phyloP scores from a whole-genome alignment of 805 yeast genomes.

The Wickerhamomyces chaumierensis region DNA sequence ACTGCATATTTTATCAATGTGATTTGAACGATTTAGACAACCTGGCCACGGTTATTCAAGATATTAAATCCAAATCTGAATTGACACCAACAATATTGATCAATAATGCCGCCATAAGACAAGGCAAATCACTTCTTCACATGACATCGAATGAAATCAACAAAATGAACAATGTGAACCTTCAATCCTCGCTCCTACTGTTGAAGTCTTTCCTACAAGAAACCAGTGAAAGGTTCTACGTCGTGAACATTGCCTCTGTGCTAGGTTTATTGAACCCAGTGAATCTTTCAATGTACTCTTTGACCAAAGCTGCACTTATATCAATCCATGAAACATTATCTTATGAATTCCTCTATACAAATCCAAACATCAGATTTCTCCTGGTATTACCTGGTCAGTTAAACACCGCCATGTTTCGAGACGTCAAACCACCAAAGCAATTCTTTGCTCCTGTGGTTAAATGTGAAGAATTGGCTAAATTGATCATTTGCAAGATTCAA shows the following conservation, averaged over 20 bases:
- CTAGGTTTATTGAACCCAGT: slow-evolving; percentile 78
- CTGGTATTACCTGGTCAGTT: slow-evolving; percentile 80
- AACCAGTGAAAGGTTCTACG: slow-evolving; percentile 44
- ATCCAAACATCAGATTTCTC: slow-evolving; percentile 54
- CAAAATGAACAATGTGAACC: slow-evolving; percentile 48
- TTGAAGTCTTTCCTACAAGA: slow-evolving; percentile 53
- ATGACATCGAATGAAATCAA: slow-evolving; percentile 42
- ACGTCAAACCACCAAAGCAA: slow-evolving; percentile 62
- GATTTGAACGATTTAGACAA: slow-evolving; percentile 47
- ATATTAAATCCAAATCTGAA: slow-evolving; percentile 29
- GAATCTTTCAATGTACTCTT: slow-evolving; percentile 66
- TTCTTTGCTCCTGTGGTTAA: slow-evolving; percentile 71
- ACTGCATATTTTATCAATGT: slow-evolving; percentile 42
- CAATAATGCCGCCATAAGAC: slow-evolving; percentile 76
- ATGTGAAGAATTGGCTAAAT: slow-evolving; percentile 43
- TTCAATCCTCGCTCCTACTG: slow-evolving; percentile 53
- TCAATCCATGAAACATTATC: slow-evolving; percentile 78
- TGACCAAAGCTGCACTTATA: slow-evolving; percentile 74
- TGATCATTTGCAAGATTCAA: slow-evolving; percentile 41
- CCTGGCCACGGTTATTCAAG: slow-evolving; percentile 27
- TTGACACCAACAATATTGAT: slow-evolving; percentile 55
- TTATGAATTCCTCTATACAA: slow-evolving; percentile 44
- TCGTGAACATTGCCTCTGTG: slow-evolving; percentile 71
- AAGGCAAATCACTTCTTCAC: slow-evolving; percentile 37
- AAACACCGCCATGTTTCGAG: slow-evolving; percentile 63